Evolutionary conservation across 345 rosid genomes (phyloP), one percentile per base, ranked within the genome.

Genomic region (Balakata baccata): DNA sequence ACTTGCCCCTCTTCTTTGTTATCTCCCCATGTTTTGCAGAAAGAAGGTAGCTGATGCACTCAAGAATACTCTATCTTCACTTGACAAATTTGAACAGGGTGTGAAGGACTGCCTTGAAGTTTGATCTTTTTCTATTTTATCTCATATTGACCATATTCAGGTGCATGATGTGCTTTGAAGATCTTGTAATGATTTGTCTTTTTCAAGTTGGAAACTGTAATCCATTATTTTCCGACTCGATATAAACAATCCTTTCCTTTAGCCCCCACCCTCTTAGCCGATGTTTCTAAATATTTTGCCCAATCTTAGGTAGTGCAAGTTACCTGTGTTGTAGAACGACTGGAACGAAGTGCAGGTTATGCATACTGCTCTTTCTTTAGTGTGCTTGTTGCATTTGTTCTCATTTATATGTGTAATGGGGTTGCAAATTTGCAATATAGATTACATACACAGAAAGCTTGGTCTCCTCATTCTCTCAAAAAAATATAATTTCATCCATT

Each of bases 101-200:
- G 47, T 43, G 47, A 43, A 43, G 47, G 47, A 43, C 7, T 43
- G 47, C 47, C 47, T 43, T 43, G 47, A 43, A 43, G 47, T 43
- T 43, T 43, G 7, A 43, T 43, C 47, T 4, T 43, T 43, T 43
- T 43, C 47, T 3, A 3, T 6, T 4, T 6, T 5, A 43, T 43
- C 47, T 5, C 47, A 29, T 29, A 29, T 29, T 29, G 34, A 14
- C 53, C 62, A 22, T 54, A 50, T 64, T 66, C 47, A 63, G 78
- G 61, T 61, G 70, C 61, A 65, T 52, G 11, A 65, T 47, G 25
- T 63, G 70, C 50, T 71, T 54, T 47, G 16, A 66, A 66, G 79
- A 64, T 77, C 63, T 75, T 51, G 69, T 17, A 29, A 39, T 72
- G 23, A 50, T 67, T 70, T 53, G 11, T 20, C 45, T 53, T 39